Percentiles rank a stretch among this genome's conserved stretches.
phyloP scores from a whole-genome alignment of 129 eudicot genomes.

The Cynara cardunculus region DNA sequence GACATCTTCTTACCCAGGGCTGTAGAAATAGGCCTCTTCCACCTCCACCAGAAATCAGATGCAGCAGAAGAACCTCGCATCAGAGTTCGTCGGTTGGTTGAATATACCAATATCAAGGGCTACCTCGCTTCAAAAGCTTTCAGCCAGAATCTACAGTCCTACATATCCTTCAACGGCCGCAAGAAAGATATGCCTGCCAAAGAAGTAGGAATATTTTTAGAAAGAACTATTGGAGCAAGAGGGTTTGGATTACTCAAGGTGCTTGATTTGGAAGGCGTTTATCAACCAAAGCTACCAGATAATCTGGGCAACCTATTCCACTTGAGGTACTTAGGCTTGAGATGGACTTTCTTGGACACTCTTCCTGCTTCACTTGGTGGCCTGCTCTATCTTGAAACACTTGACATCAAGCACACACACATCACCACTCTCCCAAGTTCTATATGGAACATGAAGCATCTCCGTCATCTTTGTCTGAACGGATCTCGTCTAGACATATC shows the following conservation, averaged over 20 bases:
- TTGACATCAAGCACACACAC: constrained; percentile 34
- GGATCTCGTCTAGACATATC: constrained; percentile 29
- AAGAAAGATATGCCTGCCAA: constrained; percentile 35
- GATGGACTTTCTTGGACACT: constrained; percentile 35
- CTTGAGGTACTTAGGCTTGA: constrained; percentile 27
- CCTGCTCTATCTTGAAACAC: constrained; percentile 32
- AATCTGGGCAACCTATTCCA: constrained; percentile 25
- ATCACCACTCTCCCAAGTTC: constrained; percentile 36
- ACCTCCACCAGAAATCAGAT: constrained; percentile 22
- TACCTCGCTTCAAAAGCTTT: constrained; percentile 3
- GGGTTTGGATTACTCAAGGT: constrained; percentile 34
- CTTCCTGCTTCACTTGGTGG: constrained; percentile 35
- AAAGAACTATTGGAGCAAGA: constrained; percentile 27
- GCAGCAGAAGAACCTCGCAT: constrained; percentile 20
- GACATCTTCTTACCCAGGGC: constrained; percentile 30
- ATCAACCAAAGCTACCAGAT: constrained; percentile 26
- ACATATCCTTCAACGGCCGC: constrained; percentile 30
- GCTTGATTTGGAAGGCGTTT: constrained; percentile 35
- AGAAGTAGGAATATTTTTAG: constrained; percentile 31
- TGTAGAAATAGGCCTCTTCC: constrained; percentile 31
- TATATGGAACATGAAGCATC: constrained; percentile 35
- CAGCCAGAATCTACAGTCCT: constrained; percentile 27
- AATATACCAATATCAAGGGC: constrained; percentile 21
- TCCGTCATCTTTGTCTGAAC: constrained; percentile 32
- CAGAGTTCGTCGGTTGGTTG: constrained; percentile 27